Percentiles rank a stretch among this genome's conserved stretches.
Conservation (phyloP, 2,329 filamentous ascomycete genomes). For the Fusarium domesticum region DNA sequence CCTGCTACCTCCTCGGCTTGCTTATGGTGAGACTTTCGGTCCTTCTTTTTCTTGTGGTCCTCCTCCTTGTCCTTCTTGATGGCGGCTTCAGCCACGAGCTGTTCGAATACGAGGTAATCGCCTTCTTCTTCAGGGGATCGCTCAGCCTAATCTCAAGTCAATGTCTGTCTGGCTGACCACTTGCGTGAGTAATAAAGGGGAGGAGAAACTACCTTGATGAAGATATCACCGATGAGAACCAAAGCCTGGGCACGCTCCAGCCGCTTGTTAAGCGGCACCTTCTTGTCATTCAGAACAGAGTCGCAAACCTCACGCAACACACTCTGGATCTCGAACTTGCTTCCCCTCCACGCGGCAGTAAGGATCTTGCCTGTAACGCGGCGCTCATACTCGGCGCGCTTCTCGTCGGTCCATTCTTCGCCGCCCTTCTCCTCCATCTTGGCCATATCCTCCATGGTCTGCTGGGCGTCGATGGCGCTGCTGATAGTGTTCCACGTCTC, state of each 20-base stretch:
- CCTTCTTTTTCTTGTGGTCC: slow-evolving; percentile 61
- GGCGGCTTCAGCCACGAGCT: slow-evolving; percentile 93
- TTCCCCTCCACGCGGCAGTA: slow-evolving; percentile 91
- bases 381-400: slow-evolving; percentile 91
- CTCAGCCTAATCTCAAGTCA: slow-evolving; percentile 60
- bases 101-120: slow-evolving; percentile 97
- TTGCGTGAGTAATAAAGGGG: background rate
- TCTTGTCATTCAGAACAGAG: slow-evolving; percentile 73
- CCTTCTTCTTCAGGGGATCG: slow-evolving; percentile 94
- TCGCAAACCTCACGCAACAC: slow-evolving; percentile 95
- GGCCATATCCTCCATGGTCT: slow-evolving; percentile 99
- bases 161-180: slow-evolving; percentile 8
- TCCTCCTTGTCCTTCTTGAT: slow-evolving; percentile 91
- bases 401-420: slow-evolving; percentile 98
- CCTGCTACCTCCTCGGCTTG: slow-evolving; percentile 10
- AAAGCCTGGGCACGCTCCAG: slow-evolving; percentile 88
- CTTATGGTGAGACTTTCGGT: slow-evolving; percentile 38
- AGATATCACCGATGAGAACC: slow-evolving; percentile 84
- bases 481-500: slow-evolving; percentile 98
- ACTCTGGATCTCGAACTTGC: slow-evolving; percentile 96
- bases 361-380: slow-evolving; percentile 97
- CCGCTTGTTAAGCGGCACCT: slow-evolving; percentile 77
- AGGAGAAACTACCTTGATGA: slow-evolving; percentile 65
- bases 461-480: slow-evolving; percentile 92
- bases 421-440: slow-evolving; percentile 91